A percentile compares a stretch with the other conserved stretches of the same genome.
phyloP scores from a whole-genome alignment of 441 rosid genomes.

The Monsonia emarginata region DNA sequence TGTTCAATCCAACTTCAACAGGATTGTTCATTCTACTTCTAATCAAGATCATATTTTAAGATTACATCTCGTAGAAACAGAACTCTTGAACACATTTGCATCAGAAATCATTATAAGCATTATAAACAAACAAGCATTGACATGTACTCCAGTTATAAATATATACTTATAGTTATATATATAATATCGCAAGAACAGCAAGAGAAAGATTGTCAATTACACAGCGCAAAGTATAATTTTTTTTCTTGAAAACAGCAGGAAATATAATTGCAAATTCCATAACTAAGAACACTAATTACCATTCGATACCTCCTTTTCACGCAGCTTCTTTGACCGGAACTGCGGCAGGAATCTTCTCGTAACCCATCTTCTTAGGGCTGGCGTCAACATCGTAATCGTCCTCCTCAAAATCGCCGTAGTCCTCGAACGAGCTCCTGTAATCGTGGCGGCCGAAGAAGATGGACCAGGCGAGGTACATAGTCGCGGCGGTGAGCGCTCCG shows the following conservation, averaged over 20 bases:
- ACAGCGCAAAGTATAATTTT: not conserved
- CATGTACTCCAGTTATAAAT: not conserved
- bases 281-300: not conserved
- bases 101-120: not conserved
- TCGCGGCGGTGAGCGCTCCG: constrained; percentile 84
- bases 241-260: too few species aligned
- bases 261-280: not conserved
- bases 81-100: not conserved
- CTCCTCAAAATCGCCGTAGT: constrained; percentile 29
- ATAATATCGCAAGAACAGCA: too few species aligned
- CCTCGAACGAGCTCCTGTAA: constrained; percentile 17
- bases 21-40: too few species aligned
- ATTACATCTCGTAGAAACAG: not conserved
- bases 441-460: constrained; percentile 39
- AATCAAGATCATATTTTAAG: too few species aligned
- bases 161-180: too few species aligned
- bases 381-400: constrained; percentile 23
- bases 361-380: constrained; percentile 51
- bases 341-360: constrained; percentile 47
- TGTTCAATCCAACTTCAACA: too few species aligned
- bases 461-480: constrained; percentile 87
- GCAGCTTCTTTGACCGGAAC: constrained; percentile 38
- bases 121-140: not conserved
- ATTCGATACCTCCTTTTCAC: constrained; percentile 13
- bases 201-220: not conserved